Base-by-base conservation (phyloP, 2,329 filamentous ascomycete genomes). In the Talaromyces sp. region DNA sequence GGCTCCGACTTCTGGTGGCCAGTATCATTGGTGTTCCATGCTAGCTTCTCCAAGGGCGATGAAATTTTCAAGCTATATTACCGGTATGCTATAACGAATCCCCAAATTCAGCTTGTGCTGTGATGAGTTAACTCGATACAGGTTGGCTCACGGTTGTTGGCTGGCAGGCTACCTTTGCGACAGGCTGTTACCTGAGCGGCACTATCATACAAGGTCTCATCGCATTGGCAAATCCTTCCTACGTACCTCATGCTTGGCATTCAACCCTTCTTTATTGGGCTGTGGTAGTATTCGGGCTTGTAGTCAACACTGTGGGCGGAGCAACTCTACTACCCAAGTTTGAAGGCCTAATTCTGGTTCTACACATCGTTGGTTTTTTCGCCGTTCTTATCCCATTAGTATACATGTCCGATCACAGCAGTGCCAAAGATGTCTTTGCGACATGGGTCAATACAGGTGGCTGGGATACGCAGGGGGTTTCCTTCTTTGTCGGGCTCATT, bases 261-360 rank as follows among this genome's bases (percentile, higher is more conserved):
- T 78, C 76, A 0, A 81, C 80, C 0, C 66, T 84, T 2, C 65
- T 83, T 0, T 74, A 80, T 19, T 81, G 79, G 69, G 74, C 74
- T 2, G 74, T 81, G 33, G 70, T 79, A 1, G 43, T 76, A 4
- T 73, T 81, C 19, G 75, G 75, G 2, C 74, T 82, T 17, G 65
- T 80, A 15, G 74, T 82, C 70, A 83, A 83, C 63, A 78, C 79
- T 0, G 73, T 79, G 7, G 68, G 40, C 5, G 40, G 56, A 25
- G 21, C 48, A 5, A 37, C 31, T 31, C 43, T 56, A 11, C 40
- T 58, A 4, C 39, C 56, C 5, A 53, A 53, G 19, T 37, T 58
- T 22, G 56, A 58, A 22, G 50, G 50, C 11, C 41, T 54, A 3
- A 54, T 58, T 19, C 40, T 58, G 9, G 40, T 53, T 33, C 25